Evolutionary conservation across 2,329 filamentous ascomycete species (phyloP), one percentile per base, ranked within the genome.

Genomic region (Calonectria multiphialidica): DNA sequence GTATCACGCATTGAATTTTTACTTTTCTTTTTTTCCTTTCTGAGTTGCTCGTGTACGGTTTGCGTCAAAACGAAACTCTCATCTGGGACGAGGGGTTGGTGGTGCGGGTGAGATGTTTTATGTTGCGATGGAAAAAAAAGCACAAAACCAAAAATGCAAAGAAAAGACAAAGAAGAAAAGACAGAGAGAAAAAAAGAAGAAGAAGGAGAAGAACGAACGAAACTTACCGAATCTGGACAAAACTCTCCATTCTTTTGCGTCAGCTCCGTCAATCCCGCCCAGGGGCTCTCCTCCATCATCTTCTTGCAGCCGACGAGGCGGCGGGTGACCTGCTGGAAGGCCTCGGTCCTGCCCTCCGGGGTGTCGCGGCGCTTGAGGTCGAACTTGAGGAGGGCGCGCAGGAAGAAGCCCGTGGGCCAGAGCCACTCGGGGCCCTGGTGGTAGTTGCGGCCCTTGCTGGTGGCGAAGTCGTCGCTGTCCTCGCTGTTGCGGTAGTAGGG

Each of bases 381-480:
- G 80, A 98, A 98, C 83, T 95, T 94, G 74, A 99, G 89, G 75
- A 99, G 87, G 1, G 97, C 97, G 61, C 97, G 92, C 25, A 98
- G 88, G 88, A 98, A 99, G 87, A 95, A 99, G 5, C 97, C 97
- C 1, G 95, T 96, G 0, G 96, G 97, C 97, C 97, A 99, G 28
- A 98, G 86, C 97, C 97, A 99, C 83, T 99, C 97, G 0, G 97
- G 97, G 5, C 97, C 97, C 83, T 98, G 96, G 83, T 99, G 97
- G 85, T 99, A 99, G 84, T 98, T 99, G 69, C 97, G 90, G 62
- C 97, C 97, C 84, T 98, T 98, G 78, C 94, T 92, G 0, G 96
- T 98, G 13, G 94, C 91, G 80, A 98, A 98, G 83, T 98, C 94
- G 15, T 91, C 91, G 72, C 93, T 96, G 84, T 99, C 97, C 80